These are phyloP conservation scores for Annulohypoxylon truncatum DNA, from an alignment of 2,329 filamentous ascomycete species.

Conservation along the genomic window DNA sequence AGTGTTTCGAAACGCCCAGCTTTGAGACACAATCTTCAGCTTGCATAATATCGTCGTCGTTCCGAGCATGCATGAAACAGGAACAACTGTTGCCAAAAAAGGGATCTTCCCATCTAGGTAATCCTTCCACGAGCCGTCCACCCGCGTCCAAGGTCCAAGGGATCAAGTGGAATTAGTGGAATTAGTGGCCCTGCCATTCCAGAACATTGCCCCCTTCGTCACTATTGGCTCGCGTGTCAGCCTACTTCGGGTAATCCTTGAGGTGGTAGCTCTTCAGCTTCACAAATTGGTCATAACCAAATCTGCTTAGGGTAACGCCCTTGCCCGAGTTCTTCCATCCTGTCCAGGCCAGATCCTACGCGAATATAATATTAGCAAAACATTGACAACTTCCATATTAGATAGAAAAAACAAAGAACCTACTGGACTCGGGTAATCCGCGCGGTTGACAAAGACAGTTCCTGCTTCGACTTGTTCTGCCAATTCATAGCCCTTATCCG, in stretches of 20 bases:
- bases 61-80: conserved; percentile 37
- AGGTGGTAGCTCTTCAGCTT: conserved; percentile 96
- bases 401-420: conserved; percentile 54
- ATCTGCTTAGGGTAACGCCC: conserved; percentile 87
- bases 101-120: conserved; percentile 24
- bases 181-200: conserved; percentile 29
- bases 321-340: conserved; percentile 98
- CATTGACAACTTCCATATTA: conserved; percentile 18
- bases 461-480: conserved; percentile 87
- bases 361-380: conserved; percentile 41
- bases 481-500: conserved; percentile 77
- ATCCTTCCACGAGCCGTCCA: conserved; percentile 19
- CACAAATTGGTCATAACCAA: conserved; percentile 95
- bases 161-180: conserved; percentile 22
- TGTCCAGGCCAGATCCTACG: conserved; percentile 91
- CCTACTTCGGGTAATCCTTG: conserved; percentile 79
- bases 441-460: conserved; percentile 95
- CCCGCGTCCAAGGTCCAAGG: not conserved
- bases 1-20: conserved; percentile 39
- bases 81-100: conserved; percentile 28
- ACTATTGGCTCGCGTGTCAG: conserved; percentile 23
- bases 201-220: conserved; percentile 12
- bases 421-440: conserved; percentile 91
- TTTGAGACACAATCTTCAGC: conserved; percentile 41
- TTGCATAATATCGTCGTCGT: conserved; percentile 31